A percentile compares a stretch with the other conserved stretches of the same genome.
phyloP scores from a whole-genome alignment of 768 basidiomycete genomes.

The Stropharia rugosoannulata region DNA sequence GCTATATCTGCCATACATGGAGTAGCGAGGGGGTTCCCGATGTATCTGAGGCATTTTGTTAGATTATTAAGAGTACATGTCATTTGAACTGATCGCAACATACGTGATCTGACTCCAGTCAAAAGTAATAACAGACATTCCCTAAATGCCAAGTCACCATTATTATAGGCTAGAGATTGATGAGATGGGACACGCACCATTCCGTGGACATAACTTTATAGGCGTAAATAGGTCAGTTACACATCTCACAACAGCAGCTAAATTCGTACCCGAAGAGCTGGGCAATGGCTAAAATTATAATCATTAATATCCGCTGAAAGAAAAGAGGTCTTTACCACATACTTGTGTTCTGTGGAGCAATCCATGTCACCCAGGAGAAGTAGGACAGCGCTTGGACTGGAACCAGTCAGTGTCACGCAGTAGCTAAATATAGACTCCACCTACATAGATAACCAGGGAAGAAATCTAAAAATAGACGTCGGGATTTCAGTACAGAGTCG shows the following conservation, averaged over 20 bases:
- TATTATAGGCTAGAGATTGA: constrained; percentile 32
- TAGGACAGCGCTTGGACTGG: constrained; percentile 49
- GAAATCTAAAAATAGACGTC: constrained; percentile 29
- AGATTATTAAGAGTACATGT: neutral
- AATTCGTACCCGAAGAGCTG: constrained; percentile 45
- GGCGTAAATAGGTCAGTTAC: neutral
- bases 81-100: constrained; percentile 14
- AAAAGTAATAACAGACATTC: constrained; percentile 46
- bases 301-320: neutral
- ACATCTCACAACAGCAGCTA: neutral
- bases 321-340: constrained; percentile 13
- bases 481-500: neutral
- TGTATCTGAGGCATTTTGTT: constrained; percentile 24
- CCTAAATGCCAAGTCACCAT: constrained; percentile 28
- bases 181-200: constrained; percentile 39
- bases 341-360: constrained; percentile 47
- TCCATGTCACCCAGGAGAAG: constrained; percentile 62
- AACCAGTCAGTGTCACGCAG: constrained; percentile 1
- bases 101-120: constrained; percentile 65
- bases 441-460: constrained; percentile 42
- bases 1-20: constrained; percentile 28
- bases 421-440: constrained; percentile 1
- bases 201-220: constrained; percentile 38
- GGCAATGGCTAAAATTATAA: constrained; percentile 33
- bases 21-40: constrained; percentile 54